Evolutionary conservation across 176 grass and related monocot genomes (phyloP).

Genomic region (Hyparrhenia diplandra): DNA sequence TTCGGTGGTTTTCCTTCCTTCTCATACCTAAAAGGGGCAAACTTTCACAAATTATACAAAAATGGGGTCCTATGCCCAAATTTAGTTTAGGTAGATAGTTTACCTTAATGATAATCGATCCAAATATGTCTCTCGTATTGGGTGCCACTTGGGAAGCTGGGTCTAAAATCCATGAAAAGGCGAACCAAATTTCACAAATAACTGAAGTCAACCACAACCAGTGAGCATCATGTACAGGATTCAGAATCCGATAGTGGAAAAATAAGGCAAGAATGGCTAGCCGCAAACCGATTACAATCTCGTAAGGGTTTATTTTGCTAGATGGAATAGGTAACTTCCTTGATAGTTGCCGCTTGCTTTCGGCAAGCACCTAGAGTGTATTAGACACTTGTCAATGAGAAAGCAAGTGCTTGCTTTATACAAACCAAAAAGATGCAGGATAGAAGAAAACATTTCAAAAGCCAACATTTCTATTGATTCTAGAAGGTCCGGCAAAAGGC

Average conservation of each 20-base stretch:
- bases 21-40: conserved; percentile 41
- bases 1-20: conserved; percentile 58
- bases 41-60: background rate
- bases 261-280: conserved; percentile 43
- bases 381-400: background rate
- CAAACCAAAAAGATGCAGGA: background rate
- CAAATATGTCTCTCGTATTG: conserved; percentile 72
- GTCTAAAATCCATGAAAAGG: conserved; percentile 31
- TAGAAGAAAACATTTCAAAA: background rate
- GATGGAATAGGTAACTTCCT: conserved; percentile 32
- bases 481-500: background rate
- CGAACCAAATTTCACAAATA: conserved; percentile 34
- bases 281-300: conserved; percentile 32
- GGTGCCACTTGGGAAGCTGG: conserved; percentile 37
- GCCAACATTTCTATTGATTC: background rate
- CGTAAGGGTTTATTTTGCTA: conserved; percentile 35
- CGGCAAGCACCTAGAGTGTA: conserved; percentile 27
- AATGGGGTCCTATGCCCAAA: background rate
- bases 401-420: background rate
- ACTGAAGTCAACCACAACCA: conserved; percentile 58
- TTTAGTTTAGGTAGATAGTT: background rate
- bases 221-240: conserved; percentile 66
- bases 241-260: conserved; percentile 67
- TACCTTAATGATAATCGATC: conserved; percentile 73
- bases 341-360: conserved; percentile 24